Evolutionary conservation across 2,329 filamentous ascomycete genomes (phyloP), one percentile per base, ranked within the genome.

Genomic region (Hortaea sp.): DNA sequence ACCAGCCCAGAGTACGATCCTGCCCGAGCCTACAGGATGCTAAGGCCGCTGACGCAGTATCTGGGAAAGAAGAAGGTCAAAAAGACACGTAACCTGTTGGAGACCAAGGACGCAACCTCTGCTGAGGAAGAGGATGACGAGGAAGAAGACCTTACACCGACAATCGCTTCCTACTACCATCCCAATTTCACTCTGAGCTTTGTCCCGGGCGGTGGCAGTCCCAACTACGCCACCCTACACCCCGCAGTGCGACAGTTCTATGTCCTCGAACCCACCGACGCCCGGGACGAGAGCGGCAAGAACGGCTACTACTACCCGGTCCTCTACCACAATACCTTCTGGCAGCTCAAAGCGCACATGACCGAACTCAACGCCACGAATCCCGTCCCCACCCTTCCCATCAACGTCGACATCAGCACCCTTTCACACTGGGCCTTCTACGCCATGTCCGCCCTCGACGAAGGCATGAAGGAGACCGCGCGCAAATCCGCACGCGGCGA

Each of bases 291-390:
- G 1, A 81, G 80, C 10, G 92, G 92, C 34, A 78, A 89, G 67
- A 88, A 97, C 67, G 83, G 84, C 50, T 98, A 89, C 89, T 98
- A 97, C 63, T 81, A 85, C 62, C 92, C 92, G 4, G 79, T 95
- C 39, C 69, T 97, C 35, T 98, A 88, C 63, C 73, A 92, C 62
- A 98, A 98, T 69, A 94, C 85, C 4, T 98, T 98, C 69, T 98
- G 92, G 92, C 90, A 97, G 68, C 75, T 98, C 53, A 86, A 79
- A 63, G 82, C 77, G 52, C 88, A 97, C 58, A 97, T 97, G 90
- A 87, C 77, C 20, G 76, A 89, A 55, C 72, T 98, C 43, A 98
- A 98, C 64, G 84, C 87, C 11, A 97, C 92, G 0, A 85, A 95
- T 57, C 97, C 92, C 0, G 86, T 95, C 58, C 83, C 80, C 58